These are phyloP conservation scores for Flaveria linearis DNA, from an alignment of 129 eudicot genomes.

Conservation along the genomic window DNA sequence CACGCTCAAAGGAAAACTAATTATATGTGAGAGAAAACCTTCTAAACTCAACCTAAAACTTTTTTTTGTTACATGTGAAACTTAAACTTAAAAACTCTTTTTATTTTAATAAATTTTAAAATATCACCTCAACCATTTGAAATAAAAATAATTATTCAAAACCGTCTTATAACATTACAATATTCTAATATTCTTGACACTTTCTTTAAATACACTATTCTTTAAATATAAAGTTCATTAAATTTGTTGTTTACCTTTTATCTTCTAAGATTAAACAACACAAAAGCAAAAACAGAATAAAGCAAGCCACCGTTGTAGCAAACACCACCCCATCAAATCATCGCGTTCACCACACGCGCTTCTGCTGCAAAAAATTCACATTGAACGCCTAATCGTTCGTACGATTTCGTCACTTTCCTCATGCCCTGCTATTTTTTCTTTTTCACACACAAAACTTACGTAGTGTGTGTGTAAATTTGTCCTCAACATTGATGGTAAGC, in stretches of 20 bases:
- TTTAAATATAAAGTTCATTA: not conserved
- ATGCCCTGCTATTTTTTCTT: constrained; percentile 11
- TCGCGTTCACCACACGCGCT: constrained; percentile 30
- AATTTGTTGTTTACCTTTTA: not conserved
- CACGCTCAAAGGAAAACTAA: too few species aligned
- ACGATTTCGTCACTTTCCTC: constrained; percentile 11
- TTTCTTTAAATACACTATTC: too few species aligned
- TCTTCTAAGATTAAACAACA: not conserved
- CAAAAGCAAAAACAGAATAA: not conserved
- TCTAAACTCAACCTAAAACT: too few species aligned
- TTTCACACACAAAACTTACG: constrained; percentile 19
- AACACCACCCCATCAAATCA: too few species aligned
- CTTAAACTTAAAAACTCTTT: too few species aligned
- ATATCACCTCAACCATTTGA: too few species aligned
- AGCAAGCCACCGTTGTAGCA: not conserved
- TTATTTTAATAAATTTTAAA: too few species aligned
- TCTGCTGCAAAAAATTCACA: constrained; percentile 8
- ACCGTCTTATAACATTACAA: too few species aligned
- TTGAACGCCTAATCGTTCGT: not conserved
- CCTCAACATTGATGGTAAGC: constrained; percentile 19
- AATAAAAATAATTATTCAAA: too few species aligned
- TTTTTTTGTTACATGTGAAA: too few species aligned
- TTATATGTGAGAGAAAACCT: too few species aligned
- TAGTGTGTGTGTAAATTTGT: not conserved
- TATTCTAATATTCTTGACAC: too few species aligned